These are phyloP conservation scores for Mycena sanguinolenta DNA, from an alignment of 768 basidiomycete species.

Conservation along the genomic window DNA sequence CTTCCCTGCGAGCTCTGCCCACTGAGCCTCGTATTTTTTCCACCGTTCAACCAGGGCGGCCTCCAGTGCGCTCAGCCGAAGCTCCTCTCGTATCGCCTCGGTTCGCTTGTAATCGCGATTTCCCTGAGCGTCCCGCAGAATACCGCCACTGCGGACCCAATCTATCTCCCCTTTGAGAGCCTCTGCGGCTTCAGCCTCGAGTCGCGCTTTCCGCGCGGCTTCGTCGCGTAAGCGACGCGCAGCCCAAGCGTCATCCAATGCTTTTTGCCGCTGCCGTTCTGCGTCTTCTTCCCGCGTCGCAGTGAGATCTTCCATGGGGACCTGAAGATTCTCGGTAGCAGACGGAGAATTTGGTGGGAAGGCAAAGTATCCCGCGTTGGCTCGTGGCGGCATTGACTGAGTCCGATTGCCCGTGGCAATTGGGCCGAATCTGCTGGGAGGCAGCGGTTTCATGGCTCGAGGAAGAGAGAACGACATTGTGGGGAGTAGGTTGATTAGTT, in stretches of 20 bases:
- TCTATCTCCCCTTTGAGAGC: slow-evolving; percentile 65
- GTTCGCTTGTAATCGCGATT: slow-evolving; percentile 66
- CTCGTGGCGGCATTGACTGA: slow-evolving; percentile 13
- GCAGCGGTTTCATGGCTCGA: slow-evolving; percentile 26
- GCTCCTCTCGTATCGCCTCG: slow-evolving; percentile 60
- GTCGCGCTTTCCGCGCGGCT: slow-evolving; percentile 36
- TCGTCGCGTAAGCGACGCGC: slow-evolving; percentile 31
- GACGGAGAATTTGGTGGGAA: slow-evolving; percentile 21
- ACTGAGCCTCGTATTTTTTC: slow-evolving; percentile 67
- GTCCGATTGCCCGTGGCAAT: slow-evolving; percentile 17
- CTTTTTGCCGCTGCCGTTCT: slow-evolving; percentile 24
- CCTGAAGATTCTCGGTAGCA: background rate
- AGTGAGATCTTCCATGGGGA: background rate
- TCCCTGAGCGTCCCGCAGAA: slow-evolving; percentile 64
- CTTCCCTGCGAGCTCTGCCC: slow-evolving; percentile 57
- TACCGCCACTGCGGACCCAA: slow-evolving; percentile 72
- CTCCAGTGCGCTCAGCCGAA: slow-evolving; percentile 60
- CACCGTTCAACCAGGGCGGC: slow-evolving; percentile 55
- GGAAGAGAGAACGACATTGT: slow-evolving; percentile 22
- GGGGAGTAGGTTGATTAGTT: background rate
- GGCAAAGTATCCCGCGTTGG: slow-evolving; percentile 32
- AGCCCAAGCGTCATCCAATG: slow-evolving; percentile 34
- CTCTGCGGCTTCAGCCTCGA: slow-evolving; percentile 54
- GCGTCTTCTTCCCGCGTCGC: slow-evolving; percentile 24
- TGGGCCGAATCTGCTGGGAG: slow-evolving; percentile 18